These are phyloP conservation scores for Lipomyces kockii DNA, from an alignment of 805 yeast species.

Conservation along the genomic window DNA sequence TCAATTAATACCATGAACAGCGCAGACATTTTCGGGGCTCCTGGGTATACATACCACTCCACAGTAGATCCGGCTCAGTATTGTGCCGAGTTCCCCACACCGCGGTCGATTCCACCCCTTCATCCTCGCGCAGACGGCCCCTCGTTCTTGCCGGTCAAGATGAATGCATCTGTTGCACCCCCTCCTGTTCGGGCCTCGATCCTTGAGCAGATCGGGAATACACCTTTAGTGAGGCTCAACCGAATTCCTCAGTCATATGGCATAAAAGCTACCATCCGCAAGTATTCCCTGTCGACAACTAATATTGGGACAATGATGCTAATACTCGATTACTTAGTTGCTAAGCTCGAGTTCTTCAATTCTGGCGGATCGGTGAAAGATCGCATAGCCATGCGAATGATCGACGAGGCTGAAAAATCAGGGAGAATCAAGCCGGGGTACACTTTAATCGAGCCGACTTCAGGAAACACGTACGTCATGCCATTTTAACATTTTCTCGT, in stretches of 20 bases:
- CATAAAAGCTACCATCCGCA: conserved; percentile 59
- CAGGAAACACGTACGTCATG: conserved; percentile 67
- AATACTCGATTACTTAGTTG: conserved; percentile 52
- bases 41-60: neutral
- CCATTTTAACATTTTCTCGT: neutral
- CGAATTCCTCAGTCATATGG: conserved; percentile 77
- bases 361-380: conserved; percentile 92
- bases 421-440: conserved; percentile 81
- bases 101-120: neutral
- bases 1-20: neutral
- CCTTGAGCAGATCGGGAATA: conserved; percentile 80
- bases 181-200: conserved; percentile 58
- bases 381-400: conserved; percentile 85
- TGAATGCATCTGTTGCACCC: conserved; percentile 6
- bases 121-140: neutral
- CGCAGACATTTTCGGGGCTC: neutral
- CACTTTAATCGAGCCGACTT: conserved; percentile 85
- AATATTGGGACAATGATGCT: neutral
- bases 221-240: conserved; percentile 77
- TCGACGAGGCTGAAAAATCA: conserved; percentile 76
- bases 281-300: conserved; percentile 9
- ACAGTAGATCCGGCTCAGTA: neutral
- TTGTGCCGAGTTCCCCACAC: neutral
- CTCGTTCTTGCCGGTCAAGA: neutral
- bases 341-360: conserved; percentile 80